Evolutionary conservation across 2,329 filamentous ascomycete species (phyloP).

Genomic region (Fusarium denticulatum): DNA sequence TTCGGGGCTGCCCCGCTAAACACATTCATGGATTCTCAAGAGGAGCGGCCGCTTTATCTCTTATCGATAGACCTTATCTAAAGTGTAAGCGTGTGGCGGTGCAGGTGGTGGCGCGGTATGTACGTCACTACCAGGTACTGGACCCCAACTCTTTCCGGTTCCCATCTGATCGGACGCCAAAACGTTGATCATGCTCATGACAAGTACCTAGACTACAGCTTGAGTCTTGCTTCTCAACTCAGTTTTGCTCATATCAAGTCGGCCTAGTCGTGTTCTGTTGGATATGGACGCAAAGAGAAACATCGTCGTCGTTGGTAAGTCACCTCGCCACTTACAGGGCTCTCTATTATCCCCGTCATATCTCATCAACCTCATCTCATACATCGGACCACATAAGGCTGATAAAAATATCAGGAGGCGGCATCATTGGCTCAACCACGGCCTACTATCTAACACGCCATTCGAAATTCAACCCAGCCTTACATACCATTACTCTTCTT

Average conservation of each 20-base stretch:
- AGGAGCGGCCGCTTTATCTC: not conserved
- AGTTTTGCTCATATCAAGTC: not conserved
- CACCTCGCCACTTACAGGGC: not conserved
- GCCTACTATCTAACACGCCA: conserved; percentile 93
- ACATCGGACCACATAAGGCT: not conserved
- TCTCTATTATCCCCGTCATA: not conserved
- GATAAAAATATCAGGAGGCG: conserved; percentile 70
- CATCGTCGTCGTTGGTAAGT: conserved; percentile 62
- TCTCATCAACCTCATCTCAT: conserved; percentile 8
- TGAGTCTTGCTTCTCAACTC: not conserved
- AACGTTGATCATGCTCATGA: conserved; percentile 1
- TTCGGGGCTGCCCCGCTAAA: conserved; percentile 14
- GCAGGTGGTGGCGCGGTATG: not conserved
- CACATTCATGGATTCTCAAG: not conserved
- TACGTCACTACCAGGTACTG: conserved; percentile 16
- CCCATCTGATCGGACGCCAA: conserved; percentile 1
- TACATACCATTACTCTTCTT: conserved; percentile 83
- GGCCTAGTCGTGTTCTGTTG: not conserved
- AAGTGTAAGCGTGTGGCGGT: not conserved
- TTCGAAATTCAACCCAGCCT: conserved; percentile 77
- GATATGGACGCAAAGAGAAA: conserved; percentile 53
- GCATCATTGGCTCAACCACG: conserved; percentile 90
- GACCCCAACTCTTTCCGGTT: not conserved
- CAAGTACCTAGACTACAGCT: conserved; percentile 3
- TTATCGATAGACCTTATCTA: conserved; percentile 8